These are phyloP conservation scores for Diacronema lutheri DNA, from an alignment of 78 protist genomes.

Conservation along the genomic window DNA sequence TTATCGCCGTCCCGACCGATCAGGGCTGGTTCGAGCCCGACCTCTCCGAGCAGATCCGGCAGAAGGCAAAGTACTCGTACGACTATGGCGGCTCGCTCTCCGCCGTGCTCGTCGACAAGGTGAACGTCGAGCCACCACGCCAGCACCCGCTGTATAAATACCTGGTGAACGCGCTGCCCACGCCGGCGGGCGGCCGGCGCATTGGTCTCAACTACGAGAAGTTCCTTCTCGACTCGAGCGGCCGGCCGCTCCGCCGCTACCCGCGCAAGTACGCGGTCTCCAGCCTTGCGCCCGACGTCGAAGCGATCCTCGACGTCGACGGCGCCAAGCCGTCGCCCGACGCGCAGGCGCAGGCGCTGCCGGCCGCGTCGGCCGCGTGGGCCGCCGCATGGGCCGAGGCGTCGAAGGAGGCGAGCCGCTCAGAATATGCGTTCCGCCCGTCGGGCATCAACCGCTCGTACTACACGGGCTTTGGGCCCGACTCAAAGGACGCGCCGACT, in stretches of 20 bases:
- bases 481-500: no score
- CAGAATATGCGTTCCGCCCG: neutral
- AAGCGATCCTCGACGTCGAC: neutral
- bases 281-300: neutral
- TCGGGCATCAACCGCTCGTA: no score
- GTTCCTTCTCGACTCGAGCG: neutral
- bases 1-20: conserved; percentile 10
- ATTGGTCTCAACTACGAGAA: neutral
- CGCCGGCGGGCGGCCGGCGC: neutral
- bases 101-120: neutral
- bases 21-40: conserved; percentile 24
- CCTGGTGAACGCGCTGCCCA: neutral
- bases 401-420: neutral
- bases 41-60: neutral
- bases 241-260: conserved; percentile 1
- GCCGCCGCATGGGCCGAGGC: neutral
- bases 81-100: neutral
- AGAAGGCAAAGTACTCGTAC: neutral
- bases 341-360: neutral
- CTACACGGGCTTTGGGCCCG: no score
- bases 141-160: neutral
- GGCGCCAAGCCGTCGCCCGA: neutral
- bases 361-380: neutral
- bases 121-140: no score
- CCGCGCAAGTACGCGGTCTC: neutral